These are phyloP conservation scores for Colletotrichum zoysiae DNA, from an alignment of 2,329 filamentous ascomycete genomes.

Conservation along the genomic window DNA sequence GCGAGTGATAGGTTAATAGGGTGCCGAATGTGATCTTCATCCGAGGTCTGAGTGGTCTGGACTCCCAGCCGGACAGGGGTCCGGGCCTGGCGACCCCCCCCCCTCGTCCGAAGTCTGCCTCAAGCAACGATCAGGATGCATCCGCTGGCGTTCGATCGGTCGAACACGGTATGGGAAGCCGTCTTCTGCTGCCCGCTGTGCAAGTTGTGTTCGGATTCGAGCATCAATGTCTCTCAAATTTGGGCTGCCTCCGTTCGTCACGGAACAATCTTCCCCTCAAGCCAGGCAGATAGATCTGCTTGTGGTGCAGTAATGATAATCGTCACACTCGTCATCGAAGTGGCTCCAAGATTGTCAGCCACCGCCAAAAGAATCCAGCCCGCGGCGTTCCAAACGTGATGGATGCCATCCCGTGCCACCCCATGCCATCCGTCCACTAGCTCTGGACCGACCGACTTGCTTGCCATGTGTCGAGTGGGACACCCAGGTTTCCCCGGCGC, in stretches of 20 bases:
- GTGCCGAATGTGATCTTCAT: conserved; percentile 28
- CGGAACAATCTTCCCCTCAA: not conserved
- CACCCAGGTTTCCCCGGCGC: not conserved
- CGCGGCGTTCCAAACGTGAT: conserved; percentile 24
- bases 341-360: conserved; percentile 18
- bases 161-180: conserved; percentile 1
- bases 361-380: conserved; percentile 1
- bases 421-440: conserved; percentile 10
- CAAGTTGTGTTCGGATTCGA: not conserved
- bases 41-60: conserved; percentile 32
- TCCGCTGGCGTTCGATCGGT: conserved; percentile 14
- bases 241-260: not conserved
- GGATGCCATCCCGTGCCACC: conserved; percentile 12
- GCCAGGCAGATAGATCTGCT: conserved; percentile 8
- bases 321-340: conserved; percentile 9
- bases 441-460: conserved; percentile 13
- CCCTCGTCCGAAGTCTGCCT: conserved; percentile 8
- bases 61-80: conserved; percentile 28
- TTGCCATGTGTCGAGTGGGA: conserved; percentile 34
- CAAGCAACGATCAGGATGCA: conserved; percentile 26
- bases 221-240: not conserved
- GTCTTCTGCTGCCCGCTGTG: not conserved
- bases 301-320: not conserved
- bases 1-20: conserved; percentile 17
- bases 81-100: conserved; percentile 6